Evolutionary conservation across 2,329 filamentous ascomycete genomes (phyloP).

Genomic region (Stylonectria norvegica): DNA sequence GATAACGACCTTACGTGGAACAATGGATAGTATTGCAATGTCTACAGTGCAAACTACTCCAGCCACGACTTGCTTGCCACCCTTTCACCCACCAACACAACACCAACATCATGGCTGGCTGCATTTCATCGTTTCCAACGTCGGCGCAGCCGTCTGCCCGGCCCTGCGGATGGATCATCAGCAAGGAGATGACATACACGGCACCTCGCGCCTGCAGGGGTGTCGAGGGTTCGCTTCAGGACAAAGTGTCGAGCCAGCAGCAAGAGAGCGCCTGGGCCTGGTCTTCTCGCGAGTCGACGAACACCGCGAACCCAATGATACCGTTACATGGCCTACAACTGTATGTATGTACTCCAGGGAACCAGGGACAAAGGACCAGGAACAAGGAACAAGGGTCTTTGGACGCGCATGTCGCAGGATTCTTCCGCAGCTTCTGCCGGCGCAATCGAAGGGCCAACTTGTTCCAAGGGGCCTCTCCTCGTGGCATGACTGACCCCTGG

Average conservation of each 20-base stretch:
- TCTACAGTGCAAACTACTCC: too few species aligned
- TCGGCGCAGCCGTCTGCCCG: neutral
- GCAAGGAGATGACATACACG: neutral
- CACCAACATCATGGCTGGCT: too few species aligned
- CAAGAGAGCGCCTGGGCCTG: neutral
- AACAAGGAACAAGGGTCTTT: neutral
- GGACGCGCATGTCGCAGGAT: neutral
- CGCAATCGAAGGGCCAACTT: neutral
- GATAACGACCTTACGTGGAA: too few species aligned
- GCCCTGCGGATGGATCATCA: neutral
- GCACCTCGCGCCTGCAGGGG: neutral
- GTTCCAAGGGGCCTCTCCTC: neutral
- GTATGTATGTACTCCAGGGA: too few species aligned
- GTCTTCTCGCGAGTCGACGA: too few species aligned
- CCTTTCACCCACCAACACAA: too few species aligned
- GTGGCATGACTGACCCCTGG: conserved; percentile 2
- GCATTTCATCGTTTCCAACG: too few species aligned
- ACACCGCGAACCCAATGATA: conserved; percentile 1
- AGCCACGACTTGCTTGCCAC: too few species aligned
- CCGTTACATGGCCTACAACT: conserved; percentile 1
- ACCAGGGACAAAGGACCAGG: too few species aligned
- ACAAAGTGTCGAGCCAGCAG: neutral
- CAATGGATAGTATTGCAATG: too few species aligned
- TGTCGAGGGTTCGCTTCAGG: neutral
- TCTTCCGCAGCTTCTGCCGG: neutral